phyloP scores from a whole-genome alignment of 169 alveolate species.

The Babesia caballi region DNA sequence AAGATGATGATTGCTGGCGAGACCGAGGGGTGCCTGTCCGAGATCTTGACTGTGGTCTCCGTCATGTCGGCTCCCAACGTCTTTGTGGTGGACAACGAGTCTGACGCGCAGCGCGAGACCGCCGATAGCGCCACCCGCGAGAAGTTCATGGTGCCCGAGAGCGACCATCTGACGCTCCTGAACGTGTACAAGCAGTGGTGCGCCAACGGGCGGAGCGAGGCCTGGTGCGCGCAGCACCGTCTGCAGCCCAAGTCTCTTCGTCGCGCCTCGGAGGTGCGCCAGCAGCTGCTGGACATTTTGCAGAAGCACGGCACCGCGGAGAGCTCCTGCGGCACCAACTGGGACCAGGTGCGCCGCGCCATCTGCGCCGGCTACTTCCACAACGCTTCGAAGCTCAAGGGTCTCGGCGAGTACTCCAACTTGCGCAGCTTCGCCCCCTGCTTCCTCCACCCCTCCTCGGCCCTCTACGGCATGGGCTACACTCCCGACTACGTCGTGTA shows the following conservation, averaged over 20 bases:
- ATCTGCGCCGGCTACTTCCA: slow-evolving; percentile 98
- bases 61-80: slow-evolving; percentile 97
- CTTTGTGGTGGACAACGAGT: slow-evolving; percentile 96
- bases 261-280: slow-evolving; percentile 80
- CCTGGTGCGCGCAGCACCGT: slow-evolving; percentile 70
- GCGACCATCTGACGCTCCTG: slow-evolving; percentile 98
- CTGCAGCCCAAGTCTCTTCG: slow-evolving; percentile 74
- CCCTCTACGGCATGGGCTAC: slow-evolving; percentile 96
- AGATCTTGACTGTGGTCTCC: slow-evolving; percentile 94
- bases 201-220: slow-evolving; percentile 74
- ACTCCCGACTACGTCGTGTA: slow-evolving; percentile 99
- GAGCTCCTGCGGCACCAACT: slow-evolving; percentile 78
- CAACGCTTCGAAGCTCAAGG: slow-evolving; percentile 98
- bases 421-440: slow-evolving; percentile 97
- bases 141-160: slow-evolving; percentile 98
- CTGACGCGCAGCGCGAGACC: slow-evolving; percentile 87
- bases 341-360: slow-evolving; percentile 94
- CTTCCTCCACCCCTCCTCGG: slow-evolving; percentile 97
- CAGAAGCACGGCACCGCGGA: slow-evolving; percentile 71
- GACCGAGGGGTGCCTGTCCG: slow-evolving; percentile 86
- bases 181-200: slow-evolving; percentile 98
- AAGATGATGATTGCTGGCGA: slow-evolving; percentile 92
- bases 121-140: slow-evolving; percentile 94
- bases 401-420: slow-evolving; percentile 98
- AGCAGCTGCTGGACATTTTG: slow-evolving; percentile 91